These are phyloP conservation scores for Dictyostelium capitatum DNA, from an alignment of 78 protist genomes.

Conservation along the genomic window DNA sequence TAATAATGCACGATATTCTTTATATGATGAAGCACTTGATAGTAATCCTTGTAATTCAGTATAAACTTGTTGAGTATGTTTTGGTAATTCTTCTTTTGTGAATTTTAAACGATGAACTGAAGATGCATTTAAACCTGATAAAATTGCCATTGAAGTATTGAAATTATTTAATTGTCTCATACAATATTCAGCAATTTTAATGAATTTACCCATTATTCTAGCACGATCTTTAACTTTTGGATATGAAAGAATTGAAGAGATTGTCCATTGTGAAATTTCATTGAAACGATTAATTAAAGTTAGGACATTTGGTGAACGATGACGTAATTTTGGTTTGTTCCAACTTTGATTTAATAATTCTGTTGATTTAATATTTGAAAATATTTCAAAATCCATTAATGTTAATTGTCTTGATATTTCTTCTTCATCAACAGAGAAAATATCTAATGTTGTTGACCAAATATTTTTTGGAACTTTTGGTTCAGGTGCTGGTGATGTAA, in stretches of 20 bases:
- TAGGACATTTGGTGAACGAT: conserved; percentile 84
- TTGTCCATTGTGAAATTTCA: conserved; percentile 83
- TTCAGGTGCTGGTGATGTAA: conserved; percentile 76
- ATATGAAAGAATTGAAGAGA: conserved; percentile 60
- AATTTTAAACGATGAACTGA: conserved; percentile 65
- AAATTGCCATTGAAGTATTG: conserved; percentile 74
- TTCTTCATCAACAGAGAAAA: conserved; percentile 85
- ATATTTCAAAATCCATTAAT: conserved; percentile 86
- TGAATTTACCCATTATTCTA: conserved; percentile 64
- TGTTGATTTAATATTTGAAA: conserved; percentile 71
- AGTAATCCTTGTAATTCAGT: conserved; percentile 40
- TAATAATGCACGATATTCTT: conserved; percentile 49
- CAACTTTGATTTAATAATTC: conserved; percentile 89
- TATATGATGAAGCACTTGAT: conserved; percentile 3
- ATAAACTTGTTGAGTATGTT: conserved; percentile 45
- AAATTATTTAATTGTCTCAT: conserved; percentile 60
- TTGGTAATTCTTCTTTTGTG: conserved; percentile 83
- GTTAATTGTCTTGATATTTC: conserved; percentile 91
- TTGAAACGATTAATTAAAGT: conserved; percentile 72
- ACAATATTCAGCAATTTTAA: conserved; percentile 76
- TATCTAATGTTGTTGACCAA: conserved; percentile 68
- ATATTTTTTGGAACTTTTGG: conserved; percentile 86
- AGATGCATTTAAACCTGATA: conserved; percentile 71
- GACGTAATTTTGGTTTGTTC: conserved; percentile 85
- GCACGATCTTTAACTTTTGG: conserved; percentile 71